A percentile compares a stretch with the other conserved stretches of the same genome.
Conservation (phyloP, 495 filamentous ascomycete genomes). For the Venustampulla echinocandica region DNA sequence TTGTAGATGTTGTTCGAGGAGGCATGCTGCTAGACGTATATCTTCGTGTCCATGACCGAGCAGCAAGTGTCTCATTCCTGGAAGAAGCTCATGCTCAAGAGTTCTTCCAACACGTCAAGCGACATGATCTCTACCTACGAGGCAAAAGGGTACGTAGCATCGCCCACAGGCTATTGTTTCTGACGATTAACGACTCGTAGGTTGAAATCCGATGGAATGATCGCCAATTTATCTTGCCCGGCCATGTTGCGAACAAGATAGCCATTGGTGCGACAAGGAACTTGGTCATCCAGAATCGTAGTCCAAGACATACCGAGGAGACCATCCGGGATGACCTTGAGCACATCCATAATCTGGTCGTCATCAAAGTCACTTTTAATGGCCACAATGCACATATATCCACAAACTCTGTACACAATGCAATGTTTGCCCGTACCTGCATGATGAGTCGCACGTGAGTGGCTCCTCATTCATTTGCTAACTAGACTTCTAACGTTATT, state of each 20-base stretch:
- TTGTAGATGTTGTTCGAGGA: conserved; percentile 57
- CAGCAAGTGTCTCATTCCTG: conserved; percentile 63
- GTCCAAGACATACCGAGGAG: conserved; percentile 51
- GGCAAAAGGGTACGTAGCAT: conserved; percentile 52
- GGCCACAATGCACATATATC: conserved; percentile 53
- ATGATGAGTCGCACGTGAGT: conserved; percentile 60
- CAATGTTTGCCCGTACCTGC: conserved; percentile 65
- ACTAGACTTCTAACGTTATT: conserved; percentile 49
- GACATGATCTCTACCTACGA: conserved; percentile 59
- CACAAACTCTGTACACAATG: conserved; percentile 71
- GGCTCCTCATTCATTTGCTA: background rate
- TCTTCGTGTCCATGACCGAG: conserved; percentile 50
- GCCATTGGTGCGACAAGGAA: conserved; percentile 69
- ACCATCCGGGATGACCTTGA: conserved; percentile 66
- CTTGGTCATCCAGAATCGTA: conserved; percentile 53
- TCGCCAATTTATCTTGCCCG: conserved; percentile 60
- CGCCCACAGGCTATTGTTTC: conserved; percentile 6
- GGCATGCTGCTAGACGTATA: conserved; percentile 64
- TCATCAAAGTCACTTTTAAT: conserved; percentile 56
- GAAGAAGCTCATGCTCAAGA: conserved; percentile 50
- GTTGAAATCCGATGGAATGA: conserved; percentile 64
- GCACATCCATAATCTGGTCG: conserved; percentile 70
- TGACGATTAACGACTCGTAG: conserved; percentile 32
- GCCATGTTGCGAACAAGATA: conserved; percentile 59
- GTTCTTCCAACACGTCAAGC: conserved; percentile 57